Conservation (phyloP, 345 rosid genomes). For the Bruguiera gymnorhiza region DNA sequence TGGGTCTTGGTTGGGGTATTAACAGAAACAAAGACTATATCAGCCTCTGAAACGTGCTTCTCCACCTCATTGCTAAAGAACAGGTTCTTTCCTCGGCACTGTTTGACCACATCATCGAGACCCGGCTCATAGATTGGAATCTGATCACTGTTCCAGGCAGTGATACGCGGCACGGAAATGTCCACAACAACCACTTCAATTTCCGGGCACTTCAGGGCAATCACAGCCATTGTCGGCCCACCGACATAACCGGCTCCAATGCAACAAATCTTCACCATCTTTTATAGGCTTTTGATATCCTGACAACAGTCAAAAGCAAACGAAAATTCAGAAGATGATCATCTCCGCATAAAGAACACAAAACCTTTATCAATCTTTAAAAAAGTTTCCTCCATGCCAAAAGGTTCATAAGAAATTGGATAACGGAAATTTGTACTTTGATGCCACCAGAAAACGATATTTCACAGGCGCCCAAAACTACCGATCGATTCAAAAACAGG, state of each 20-base stretch:
- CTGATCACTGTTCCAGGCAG: slow-evolving; percentile 29
- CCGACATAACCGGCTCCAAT: slow-evolving; percentile 36
- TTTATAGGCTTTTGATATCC: slow-evolving; percentile 1
- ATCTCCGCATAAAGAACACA: neutral
- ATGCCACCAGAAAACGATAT: neutral
- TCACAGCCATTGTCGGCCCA: slow-evolving; percentile 34
- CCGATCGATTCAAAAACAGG: too few relatives aligned
- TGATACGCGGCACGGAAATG: slow-evolving; percentile 25
- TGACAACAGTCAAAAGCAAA: neutral
- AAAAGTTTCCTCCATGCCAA: neutral
- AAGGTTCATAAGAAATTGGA: neutral
- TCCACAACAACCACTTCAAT: slow-evolving; percentile 30
- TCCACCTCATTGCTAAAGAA: slow-evolving; percentile 30
- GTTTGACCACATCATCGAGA: slow-evolving; percentile 28
- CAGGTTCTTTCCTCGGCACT: slow-evolving; percentile 28
- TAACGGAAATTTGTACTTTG: neutral
- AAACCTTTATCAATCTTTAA: neutral
- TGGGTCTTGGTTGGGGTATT: slow-evolving; percentile 34
- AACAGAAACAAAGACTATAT: slow-evolving; percentile 3
- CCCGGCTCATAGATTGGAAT: slow-evolving; percentile 32
- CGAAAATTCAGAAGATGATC: neutral
- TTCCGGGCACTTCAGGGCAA: slow-evolving; percentile 30
- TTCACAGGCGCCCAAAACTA: neutral
- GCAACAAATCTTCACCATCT: slow-evolving; percentile 35
- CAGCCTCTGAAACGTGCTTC: neutral